Percentiles rank a stretch among this genome's conserved stretches.
Conservation (phyloP, 345 rosid genomes). For the Crucihimalaya himalaica region DNA sequence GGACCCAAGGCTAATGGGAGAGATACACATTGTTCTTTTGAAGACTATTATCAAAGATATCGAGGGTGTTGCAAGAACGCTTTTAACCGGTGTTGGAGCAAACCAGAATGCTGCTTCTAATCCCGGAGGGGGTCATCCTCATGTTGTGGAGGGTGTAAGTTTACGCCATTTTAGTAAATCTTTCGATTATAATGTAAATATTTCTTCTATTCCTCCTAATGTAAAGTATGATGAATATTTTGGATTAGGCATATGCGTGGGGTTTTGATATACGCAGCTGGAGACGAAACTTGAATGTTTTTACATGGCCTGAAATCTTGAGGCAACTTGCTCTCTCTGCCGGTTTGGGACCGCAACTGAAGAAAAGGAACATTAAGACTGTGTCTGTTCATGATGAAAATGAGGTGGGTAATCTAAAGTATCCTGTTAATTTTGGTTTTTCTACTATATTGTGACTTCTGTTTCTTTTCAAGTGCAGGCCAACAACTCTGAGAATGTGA, state of each 20-base stretch:
- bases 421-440: not conserved
- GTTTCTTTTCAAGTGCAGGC: conserved; percentile 46
- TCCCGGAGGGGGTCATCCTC: conserved; percentile 90
- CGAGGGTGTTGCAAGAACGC: conserved; percentile 71
- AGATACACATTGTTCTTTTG: conserved; percentile 75
- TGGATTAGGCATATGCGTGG: conserved; percentile 79
- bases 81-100: conserved; percentile 58
- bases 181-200: not conserved
- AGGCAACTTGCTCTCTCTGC: conserved; percentile 83
- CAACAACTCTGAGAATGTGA: conserved; percentile 65
- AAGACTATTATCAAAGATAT: conserved; percentile 78
- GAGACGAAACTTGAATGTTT: conserved; percentile 68
- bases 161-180: conserved; percentile 10
- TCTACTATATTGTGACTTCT: conserved; percentile 1
- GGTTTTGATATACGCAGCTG: conserved; percentile 87
- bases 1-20: conserved; percentile 85
- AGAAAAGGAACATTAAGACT: conserved; percentile 53
- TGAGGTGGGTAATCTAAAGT: conserved; percentile 50
- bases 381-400: conserved; percentile 54
- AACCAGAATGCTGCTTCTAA: conserved; percentile 63
- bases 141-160: conserved; percentile 85
- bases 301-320: conserved; percentile 94
- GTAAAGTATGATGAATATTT: conserved; percentile 4
- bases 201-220: not conserved
- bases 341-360: conserved; percentile 80